A percentile compares a stretch with the other conserved stretches of the same genome.
Evolutionary conservation across 208 protist species (phyloP).

Genomic region (Crithidia thermophila): DNA sequence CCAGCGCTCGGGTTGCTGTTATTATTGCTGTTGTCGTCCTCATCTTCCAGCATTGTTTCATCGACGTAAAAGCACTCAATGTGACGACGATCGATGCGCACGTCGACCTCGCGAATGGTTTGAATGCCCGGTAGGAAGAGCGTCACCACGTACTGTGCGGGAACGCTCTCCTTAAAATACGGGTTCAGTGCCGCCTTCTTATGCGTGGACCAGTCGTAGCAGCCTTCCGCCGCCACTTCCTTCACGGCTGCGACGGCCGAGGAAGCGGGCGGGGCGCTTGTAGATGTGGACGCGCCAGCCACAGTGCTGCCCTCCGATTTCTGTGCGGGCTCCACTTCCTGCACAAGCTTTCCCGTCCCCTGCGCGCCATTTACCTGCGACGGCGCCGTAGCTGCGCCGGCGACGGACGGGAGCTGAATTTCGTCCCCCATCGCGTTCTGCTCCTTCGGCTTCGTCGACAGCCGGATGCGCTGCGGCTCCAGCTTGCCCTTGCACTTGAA

Average conservation of each 20-base stretch:
- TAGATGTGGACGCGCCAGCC: background rate
- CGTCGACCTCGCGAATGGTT: slow-evolving; percentile 83
- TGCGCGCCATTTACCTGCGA: slow-evolving; percentile 46
- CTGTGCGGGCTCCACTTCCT: slow-evolving; percentile 48
- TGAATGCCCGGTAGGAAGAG: slow-evolving; percentile 74
- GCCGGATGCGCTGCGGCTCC: slow-evolving; percentile 87
- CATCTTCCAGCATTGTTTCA: slow-evolving; percentile 27
- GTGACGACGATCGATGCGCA: slow-evolving; percentile 47
- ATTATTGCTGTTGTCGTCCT: background rate
- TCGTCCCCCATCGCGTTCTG: slow-evolving; percentile 87
- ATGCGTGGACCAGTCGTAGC: slow-evolving; percentile 85
- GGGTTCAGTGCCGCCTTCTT: slow-evolving; percentile 61
- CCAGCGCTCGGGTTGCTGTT: background rate
- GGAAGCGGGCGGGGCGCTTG: background rate
- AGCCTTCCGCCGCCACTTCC: slow-evolving; percentile 44
- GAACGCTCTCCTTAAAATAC: slow-evolving; percentile 82
- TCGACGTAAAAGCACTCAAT: slow-evolving; percentile 74
- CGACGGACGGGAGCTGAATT: slow-evolving; percentile 69
- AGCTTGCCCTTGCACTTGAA: slow-evolving; percentile 87
- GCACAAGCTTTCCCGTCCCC: slow-evolving; percentile 56
- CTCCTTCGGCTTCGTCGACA: slow-evolving; percentile 46
- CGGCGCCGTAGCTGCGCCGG: slow-evolving; percentile 42
- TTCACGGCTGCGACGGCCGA: slow-evolving; percentile 34
- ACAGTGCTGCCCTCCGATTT: background rate
- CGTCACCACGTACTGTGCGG: slow-evolving; percentile 55